Base-by-base conservation (phyloP, 257 asterid genomes). In the Mitragyna speciosa region DNA sequence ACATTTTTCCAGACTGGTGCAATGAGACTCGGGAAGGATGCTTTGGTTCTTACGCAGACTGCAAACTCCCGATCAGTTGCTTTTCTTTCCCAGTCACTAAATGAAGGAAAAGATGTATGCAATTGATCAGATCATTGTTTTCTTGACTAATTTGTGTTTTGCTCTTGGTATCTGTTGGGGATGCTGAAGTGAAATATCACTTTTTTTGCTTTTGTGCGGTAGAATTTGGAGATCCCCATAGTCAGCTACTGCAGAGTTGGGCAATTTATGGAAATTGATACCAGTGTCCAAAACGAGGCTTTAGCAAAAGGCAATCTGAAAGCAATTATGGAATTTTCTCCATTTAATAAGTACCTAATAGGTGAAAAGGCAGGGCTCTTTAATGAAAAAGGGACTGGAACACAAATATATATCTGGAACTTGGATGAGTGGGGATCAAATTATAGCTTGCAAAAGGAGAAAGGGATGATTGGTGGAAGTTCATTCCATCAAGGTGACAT, bases 1-100 rank as follows among this genome's bases (percentile, higher is more conserved):
- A 20, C 24, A 16, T 77, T 30, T 82, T 76, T 67, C 41, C 88
- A 93, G 97, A 90, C 92, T 15, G 97, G 97, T 63, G 94, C 95
- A 51, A 93, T 93, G 96, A 86, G 92, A 85, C 85, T 93, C 70
- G 97, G 97, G 72, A 93, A 89, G 85, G 97, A 93, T 89, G 94
- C 93, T 82, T 84, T 93, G 86, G 96, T 93, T 89, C 87, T 93
- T 79, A 89, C 97, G 39, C 97, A 93, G 86, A 88, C 93, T 76
- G 79, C 85, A 7, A 87, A 88, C 78, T 86, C 96, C 71, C 89
- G 97, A 88, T 91, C 97, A 77, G 76, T 93, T 74, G 96, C 96
- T 64, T 93, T 93, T 81, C 91, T 93, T 76, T 93, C 97, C 54
- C 96, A 90, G 88, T 83, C 92, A 39, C 82, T 93, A 48, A 93